These are phyloP conservation scores for Colletotrichum sp. DNA, from an alignment of 2,329 filamentous ascomycete genomes.

Conservation along the genomic window DNA sequence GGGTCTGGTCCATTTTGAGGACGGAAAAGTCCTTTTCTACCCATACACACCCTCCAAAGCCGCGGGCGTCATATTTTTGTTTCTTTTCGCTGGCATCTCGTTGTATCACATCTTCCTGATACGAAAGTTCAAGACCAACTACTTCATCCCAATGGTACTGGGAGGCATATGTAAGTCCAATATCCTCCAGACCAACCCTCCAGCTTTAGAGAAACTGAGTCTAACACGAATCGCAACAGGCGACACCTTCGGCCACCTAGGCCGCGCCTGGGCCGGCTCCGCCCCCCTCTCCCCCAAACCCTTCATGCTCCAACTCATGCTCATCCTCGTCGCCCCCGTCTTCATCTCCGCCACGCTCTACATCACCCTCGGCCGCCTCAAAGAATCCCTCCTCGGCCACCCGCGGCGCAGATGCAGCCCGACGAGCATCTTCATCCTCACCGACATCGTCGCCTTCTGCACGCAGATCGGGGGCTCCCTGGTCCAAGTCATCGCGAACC, in stretches of 20 bases:
- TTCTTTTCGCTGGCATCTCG: accelerated
- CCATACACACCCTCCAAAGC: neutral
- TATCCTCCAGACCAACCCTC: accelerated
- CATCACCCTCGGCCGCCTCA: neutral
- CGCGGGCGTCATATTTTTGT: neutral
- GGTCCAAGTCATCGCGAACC: neutral
- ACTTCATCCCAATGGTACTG: neutral
- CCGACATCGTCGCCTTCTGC: neutral
- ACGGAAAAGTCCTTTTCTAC: neutral
- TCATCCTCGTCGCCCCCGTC: neutral
- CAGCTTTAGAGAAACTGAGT: accelerated
- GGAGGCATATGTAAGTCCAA: neutral
- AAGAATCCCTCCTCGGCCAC: neutral
- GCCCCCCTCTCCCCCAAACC: neutral
- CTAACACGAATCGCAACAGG: neutral
- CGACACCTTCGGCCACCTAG: neutral
- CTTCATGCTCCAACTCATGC: neutral
- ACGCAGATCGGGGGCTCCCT: neutral
- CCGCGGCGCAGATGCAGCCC: neutral
- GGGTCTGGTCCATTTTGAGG: neutral
- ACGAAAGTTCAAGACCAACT: neutral
- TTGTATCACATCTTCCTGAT: neutral
- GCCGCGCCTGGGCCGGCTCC: neutral
- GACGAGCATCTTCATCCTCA: neutral
- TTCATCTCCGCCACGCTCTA: neutral